Evolutionary conservation across 2,329 filamentous ascomycete genomes (phyloP).

Genomic region (Colletotrichum tanaceti): DNA sequence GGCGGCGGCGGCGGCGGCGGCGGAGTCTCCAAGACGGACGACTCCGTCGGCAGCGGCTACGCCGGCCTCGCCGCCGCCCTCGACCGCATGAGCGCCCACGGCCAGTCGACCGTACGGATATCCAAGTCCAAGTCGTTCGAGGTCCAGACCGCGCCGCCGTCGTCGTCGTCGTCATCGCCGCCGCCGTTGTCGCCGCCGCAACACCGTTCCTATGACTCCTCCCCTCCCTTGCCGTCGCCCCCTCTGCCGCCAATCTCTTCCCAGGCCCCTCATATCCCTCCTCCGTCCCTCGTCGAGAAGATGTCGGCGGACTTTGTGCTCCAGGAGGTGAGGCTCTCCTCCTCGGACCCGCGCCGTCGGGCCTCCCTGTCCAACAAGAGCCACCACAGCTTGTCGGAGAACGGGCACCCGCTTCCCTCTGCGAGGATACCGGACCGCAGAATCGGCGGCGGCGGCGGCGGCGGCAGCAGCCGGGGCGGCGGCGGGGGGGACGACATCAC

Average conservation of each 20-base stretch:
- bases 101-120: constrained; percentile 44
- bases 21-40: constrained; percentile 68
- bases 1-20: no score
- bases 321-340: constrained; percentile 39
- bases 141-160: constrained; percentile 25
- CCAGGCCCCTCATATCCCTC: constrained; percentile 41
- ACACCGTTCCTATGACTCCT: background rate
- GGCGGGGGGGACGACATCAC: constrained; percentile 29
- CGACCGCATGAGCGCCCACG: constrained; percentile 60
- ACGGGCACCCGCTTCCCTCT: constrained; percentile 31
- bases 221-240: constrained; percentile 18
- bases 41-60: constrained; percentile 73
- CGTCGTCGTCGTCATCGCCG: no score
- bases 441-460: no score
- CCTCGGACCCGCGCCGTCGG: constrained; percentile 41
- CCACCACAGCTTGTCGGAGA: constrained; percentile 36
- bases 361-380: constrained; percentile 46
- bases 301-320: constrained; percentile 37
- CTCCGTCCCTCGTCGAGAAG: constrained; percentile 40
- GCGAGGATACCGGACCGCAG: constrained; percentile 35
- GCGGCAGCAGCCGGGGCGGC: no score
- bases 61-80: constrained; percentile 74
- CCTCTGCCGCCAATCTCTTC: constrained; percentile 31
- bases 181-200: no score
- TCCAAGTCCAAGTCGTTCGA: constrained; percentile 48